Conservation (phyloP, 208 protist species). For the Trypanosoma avium region DNA sequence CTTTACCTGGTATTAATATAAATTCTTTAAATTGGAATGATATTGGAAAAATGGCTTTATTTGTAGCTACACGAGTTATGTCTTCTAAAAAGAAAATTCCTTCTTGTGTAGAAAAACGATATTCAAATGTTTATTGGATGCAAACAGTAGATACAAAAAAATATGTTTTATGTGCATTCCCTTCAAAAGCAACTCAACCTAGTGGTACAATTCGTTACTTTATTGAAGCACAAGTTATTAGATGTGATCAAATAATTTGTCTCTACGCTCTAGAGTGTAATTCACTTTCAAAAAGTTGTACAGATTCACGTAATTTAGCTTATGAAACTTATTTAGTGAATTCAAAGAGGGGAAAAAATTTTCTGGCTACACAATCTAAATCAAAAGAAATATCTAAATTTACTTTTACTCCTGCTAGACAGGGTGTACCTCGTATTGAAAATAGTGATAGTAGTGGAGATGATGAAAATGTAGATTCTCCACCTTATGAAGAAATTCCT, state of each 20-base stretch:
- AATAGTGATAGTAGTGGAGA: background rate
- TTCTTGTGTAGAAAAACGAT: slow-evolving; percentile 43
- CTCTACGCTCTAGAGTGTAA: slow-evolving; percentile 77
- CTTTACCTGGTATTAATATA: slow-evolving; percentile 11
- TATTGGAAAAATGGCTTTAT: slow-evolving; percentile 57
- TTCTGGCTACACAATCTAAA: background rate
- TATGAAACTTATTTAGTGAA: slow-evolving; percentile 55
- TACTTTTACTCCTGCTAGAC: background rate
- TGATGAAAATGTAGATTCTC: background rate
- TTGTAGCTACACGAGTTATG: slow-evolving; percentile 50
- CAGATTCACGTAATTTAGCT: slow-evolving; percentile 56
- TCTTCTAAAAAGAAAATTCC: slow-evolving; percentile 43
- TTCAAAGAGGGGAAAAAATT: slow-evolving; percentile 24
- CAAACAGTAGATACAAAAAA: slow-evolving; percentile 30
- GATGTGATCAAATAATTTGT: slow-evolving; percentile 29
- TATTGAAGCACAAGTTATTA: slow-evolving; percentile 81
- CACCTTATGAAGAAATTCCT: background rate
- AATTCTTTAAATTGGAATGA: slow-evolving; percentile 21
- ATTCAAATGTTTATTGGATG: slow-evolving; percentile 66
- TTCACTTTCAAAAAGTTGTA: slow-evolving; percentile 67
- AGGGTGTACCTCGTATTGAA: background rate
- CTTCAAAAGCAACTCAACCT: slow-evolving; percentile 35
- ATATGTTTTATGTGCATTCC: slow-evolving; percentile 77
- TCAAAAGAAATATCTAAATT: background rate
- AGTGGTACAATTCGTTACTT: slow-evolving; percentile 75